These are phyloP conservation scores for Biscutella laevigata DNA, from an alignment of 441 rosid species.

Conservation along the genomic window DNA sequence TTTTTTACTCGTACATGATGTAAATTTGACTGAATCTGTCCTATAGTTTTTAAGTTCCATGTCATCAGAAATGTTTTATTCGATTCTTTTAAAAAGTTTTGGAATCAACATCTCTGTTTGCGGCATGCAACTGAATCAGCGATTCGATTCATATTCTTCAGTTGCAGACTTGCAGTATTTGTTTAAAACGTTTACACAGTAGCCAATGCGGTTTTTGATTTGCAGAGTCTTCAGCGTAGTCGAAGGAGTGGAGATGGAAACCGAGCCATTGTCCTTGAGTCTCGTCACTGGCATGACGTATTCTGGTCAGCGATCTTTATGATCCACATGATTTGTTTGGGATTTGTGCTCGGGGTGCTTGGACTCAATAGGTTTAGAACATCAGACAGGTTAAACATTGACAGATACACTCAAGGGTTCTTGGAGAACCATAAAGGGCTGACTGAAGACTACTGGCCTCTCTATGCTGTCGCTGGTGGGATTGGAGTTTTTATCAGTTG, in stretches of 20 bases:
- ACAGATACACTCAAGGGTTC: slow-evolving; percentile 39
- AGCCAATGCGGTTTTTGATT: neutral
- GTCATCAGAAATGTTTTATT: too few relatives aligned
- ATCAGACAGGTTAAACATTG: slow-evolving; percentile 68
- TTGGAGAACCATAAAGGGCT: slow-evolving; percentile 36
- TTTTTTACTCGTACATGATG: neutral
- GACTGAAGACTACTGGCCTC: slow-evolving; percentile 87
- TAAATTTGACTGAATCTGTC: too few relatives aligned
- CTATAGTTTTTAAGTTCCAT: too few relatives aligned
- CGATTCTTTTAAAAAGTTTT: too few relatives aligned
- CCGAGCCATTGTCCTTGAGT: slow-evolving; percentile 38
- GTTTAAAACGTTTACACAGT: neutral
- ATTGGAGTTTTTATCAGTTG: slow-evolving; percentile 63
- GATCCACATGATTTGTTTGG: slow-evolving; percentile 57
- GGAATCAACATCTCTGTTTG: neutral
- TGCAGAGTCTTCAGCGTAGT: slow-evolving; percentile 57
- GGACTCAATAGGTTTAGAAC: slow-evolving; percentile 65
- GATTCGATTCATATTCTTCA: neutral
- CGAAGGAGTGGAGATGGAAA: slow-evolving; percentile 39
- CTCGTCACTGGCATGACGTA: slow-evolving; percentile 83
- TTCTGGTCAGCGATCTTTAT: slow-evolving; percentile 80
- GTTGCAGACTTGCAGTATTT: neutral
- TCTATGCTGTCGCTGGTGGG: slow-evolving; percentile 73
- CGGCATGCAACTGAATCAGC: too few relatives aligned
- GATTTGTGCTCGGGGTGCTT: slow-evolving; percentile 48